phyloP scores from a whole-genome alignment of 2,329 filamentous ascomycete genomes.

The Dothistroma pini region DNA sequence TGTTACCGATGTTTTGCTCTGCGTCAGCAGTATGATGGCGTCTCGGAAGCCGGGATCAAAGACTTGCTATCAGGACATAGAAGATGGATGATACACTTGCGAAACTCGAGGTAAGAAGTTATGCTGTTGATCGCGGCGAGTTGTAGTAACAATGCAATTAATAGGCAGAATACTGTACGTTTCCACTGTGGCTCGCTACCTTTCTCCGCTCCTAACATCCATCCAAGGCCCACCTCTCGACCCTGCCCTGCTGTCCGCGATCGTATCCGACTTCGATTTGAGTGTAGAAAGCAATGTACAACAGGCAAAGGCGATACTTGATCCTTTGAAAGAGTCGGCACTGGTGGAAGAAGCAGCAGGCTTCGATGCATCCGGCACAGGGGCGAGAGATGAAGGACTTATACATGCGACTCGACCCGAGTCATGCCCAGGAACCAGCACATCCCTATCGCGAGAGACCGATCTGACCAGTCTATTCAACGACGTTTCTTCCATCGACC shows the following conservation, averaged over 20 bases:
- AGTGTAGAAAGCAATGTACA: slow-evolving; percentile 49
- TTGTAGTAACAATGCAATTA: neutral
- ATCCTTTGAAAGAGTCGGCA: slow-evolving; percentile 63
- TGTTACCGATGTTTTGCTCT: neutral
- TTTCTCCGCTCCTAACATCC: slow-evolving; percentile 30
- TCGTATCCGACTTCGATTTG: slow-evolving; percentile 70
- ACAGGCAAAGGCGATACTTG: slow-evolving; percentile 57
- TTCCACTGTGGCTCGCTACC: neutral
- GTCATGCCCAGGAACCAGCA: slow-evolving; percentile 38
- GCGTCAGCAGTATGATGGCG: neutral
- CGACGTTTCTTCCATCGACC: slow-evolving; percentile 39
- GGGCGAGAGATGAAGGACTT: slow-evolving; percentile 39
- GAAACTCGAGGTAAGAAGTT: slow-evolving; percentile 42
- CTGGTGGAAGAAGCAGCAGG: slow-evolving; percentile 60
- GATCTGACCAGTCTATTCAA: slow-evolving; percentile 50
- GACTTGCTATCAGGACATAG: slow-evolving; percentile 8
- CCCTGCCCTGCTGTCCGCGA: slow-evolving; percentile 70
- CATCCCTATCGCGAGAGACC: slow-evolving; percentile 45
- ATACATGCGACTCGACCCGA: slow-evolving; percentile 25
- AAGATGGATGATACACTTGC: slow-evolving; percentile 29
- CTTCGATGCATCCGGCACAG: slow-evolving; percentile 73
- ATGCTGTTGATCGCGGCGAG: neutral
- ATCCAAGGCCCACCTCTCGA: slow-evolving; percentile 62
- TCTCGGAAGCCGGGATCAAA: slow-evolving; percentile 5
- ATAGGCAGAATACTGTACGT: slow-evolving; percentile 54